Percentiles rank a stretch among this genome's conserved stretches.
These are phyloP conservation scores for Psilocybe cyanescens DNA, from an alignment of 768 basidiomycete genomes.

Conservation along the genomic window DNA sequence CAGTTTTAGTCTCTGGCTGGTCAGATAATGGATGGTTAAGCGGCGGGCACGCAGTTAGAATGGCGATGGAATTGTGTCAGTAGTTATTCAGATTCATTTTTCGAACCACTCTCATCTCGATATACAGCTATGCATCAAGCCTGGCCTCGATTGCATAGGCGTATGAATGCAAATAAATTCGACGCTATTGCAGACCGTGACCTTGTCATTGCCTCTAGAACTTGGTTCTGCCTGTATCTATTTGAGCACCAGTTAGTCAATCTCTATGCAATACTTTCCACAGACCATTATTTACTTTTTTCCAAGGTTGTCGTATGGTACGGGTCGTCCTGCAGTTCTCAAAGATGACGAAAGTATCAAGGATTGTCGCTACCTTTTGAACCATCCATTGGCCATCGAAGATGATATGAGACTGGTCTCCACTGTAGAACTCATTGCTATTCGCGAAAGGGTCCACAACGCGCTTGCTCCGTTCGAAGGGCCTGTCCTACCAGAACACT, in stretches of 20 bases:
- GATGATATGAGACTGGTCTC: constrained; percentile 96
- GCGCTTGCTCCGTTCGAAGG: constrained; percentile 79
- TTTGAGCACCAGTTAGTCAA: constrained; percentile 89
- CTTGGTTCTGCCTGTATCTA: constrained; percentile 93
- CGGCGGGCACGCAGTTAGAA: constrained; percentile 94
- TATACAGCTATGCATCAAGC: constrained; percentile 83
- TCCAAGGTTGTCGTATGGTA: constrained; percentile 90
- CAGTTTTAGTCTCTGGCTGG: constrained; percentile 92
- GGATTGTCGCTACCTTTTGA: constrained; percentile 77
- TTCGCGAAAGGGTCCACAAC: constrained; percentile 87
- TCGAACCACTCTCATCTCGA: neutral
- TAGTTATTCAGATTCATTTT: constrained; percentile 10
- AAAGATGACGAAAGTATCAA: constrained; percentile 92
- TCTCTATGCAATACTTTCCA: neutral
- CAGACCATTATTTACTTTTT: neutral
- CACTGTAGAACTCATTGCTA: constrained; percentile 89
- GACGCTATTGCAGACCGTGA: constrained; percentile 69
- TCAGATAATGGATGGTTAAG: constrained; percentile 96
- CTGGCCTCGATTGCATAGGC: constrained; percentile 79
- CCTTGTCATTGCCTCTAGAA: constrained; percentile 80
- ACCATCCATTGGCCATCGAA: constrained; percentile 87
- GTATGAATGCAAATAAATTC: constrained; percentile 73
- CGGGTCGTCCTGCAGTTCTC: constrained; percentile 89
- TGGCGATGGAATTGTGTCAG: constrained; percentile 93
- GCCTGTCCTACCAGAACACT: constrained; percentile 72